A percentile compares a stretch with the other conserved stretches of the same genome.
Evolutionary conservation across 164 flowering plant species (phyloP).

Genomic region (Umbellularia californica): DNA sequence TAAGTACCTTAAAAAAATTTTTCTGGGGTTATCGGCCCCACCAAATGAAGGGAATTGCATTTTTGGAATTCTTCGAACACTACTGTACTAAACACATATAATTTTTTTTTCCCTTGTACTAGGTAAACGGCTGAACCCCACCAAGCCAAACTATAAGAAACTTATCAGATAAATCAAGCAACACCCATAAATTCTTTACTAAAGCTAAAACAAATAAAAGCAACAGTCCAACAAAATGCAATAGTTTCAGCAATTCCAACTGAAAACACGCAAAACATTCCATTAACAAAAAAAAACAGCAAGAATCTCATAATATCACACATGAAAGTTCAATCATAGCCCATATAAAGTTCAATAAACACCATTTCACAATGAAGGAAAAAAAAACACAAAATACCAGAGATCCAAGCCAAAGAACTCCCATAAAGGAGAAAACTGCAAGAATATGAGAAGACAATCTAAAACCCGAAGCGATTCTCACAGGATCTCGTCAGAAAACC

Average conservation of each 20-base stretch:
- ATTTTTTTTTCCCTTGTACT: too few species aligned
- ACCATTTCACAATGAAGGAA: not conserved
- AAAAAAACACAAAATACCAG: not conserved
- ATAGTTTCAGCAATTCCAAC: not conserved
- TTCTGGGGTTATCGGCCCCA: too few species aligned
- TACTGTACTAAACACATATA: too few species aligned
- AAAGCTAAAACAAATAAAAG: not conserved
- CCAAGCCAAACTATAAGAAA: not conserved
- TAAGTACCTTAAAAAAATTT: too few species aligned
- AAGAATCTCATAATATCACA: not conserved
- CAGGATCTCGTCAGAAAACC: not conserved
- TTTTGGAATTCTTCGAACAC: too few species aligned
- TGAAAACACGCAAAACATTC: not conserved
- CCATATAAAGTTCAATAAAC: too few species aligned
- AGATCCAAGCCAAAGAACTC: not conserved
- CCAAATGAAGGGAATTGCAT: too few species aligned
- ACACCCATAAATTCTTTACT: not conserved
- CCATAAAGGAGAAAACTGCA: not conserved
- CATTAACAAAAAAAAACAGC: not conserved
- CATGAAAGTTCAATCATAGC: too few species aligned
- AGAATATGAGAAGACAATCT: not conserved
- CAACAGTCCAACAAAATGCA: not conserved
- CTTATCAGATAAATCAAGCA: not conserved
- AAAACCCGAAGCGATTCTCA: not conserved
- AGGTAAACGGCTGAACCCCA: too few species aligned